Conservation (phyloP, 2,329 filamentous ascomycete species). For the Colletotrichum graminicola region DNA sequence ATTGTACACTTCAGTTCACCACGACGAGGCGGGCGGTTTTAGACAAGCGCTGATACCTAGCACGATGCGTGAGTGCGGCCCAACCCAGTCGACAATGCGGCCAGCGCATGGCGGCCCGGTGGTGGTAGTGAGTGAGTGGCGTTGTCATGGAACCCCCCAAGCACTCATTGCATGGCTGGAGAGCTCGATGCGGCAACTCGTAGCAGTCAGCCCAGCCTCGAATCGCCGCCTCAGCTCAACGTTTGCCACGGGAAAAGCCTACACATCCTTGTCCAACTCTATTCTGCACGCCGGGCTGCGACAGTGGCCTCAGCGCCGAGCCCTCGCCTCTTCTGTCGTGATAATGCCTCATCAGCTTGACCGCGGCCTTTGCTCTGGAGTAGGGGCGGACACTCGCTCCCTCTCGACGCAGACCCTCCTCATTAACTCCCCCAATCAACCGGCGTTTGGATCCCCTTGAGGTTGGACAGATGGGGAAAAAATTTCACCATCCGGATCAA, state of each 20-base stretch:
- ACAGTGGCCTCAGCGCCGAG: conserved; percentile 19
- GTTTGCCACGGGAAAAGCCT: not conserved
- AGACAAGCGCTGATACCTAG: conserved; percentile 25
- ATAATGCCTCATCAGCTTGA: conserved; percentile 22
- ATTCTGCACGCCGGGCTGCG: conserved; percentile 11
- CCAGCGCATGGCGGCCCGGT: conserved; percentile 23
- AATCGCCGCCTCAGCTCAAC: conserved; percentile 9
- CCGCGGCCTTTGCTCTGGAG: too few relatives aligned
- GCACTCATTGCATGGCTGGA: not conserved
- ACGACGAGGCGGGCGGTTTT: conserved; percentile 18
- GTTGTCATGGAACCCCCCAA: not conserved
- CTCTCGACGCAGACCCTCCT: conserved; percentile 3
- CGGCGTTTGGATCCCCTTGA: conserved; percentile 30
- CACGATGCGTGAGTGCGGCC: not conserved
- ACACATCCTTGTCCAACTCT: conserved; percentile 4
- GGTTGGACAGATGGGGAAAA: conserved; percentile 15
- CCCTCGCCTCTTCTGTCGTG: conserved; percentile 4
- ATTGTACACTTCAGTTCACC: not conserved
- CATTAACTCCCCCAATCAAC: conserved; percentile 16
- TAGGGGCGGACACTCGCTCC: too few relatives aligned
- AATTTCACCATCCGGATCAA: conserved; percentile 9
- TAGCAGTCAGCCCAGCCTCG: conserved; percentile 21
- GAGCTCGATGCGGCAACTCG: conserved; percentile 13
- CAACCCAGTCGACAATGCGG: conserved; percentile 13
- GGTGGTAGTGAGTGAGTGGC: conserved; percentile 15